Percentiles rank a stretch among this genome's conserved stretches.
These are phyloP conservation scores for Colletotrichum sp. DNA, from an alignment of 2,329 filamentous ascomycete genomes.

Conservation along the genomic window DNA sequence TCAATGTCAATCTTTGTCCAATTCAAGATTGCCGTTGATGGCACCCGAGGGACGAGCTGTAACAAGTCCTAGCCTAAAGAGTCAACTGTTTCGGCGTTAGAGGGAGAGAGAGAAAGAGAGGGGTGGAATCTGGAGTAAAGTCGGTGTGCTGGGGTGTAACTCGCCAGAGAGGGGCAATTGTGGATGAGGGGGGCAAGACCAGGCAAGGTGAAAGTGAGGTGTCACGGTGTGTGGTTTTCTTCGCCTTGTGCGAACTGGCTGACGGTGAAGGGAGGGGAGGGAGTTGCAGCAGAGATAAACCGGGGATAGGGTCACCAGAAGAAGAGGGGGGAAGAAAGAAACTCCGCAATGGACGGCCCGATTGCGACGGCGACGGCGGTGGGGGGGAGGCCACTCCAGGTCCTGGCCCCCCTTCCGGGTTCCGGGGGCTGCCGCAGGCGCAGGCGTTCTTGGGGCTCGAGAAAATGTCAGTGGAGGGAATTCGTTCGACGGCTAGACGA, in stretches of 20 bases:
- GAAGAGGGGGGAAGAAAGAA: not conserved
- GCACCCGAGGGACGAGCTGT: not conserved
- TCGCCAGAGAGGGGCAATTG: not conserved
- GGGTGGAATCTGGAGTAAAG: not conserved
- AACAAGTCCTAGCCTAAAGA: not conserved
- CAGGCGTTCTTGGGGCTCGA: not conserved
- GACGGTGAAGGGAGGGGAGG: not conserved
- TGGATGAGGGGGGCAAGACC: not conserved
- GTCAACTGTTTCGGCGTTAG: not conserved
- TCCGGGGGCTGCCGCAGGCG: not conserved
- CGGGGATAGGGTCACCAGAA: not conserved
- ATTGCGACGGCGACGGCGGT: not conserved
- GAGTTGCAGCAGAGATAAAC: not conserved
- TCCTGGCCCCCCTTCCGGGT: not conserved
- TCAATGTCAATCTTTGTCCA: not conserved
- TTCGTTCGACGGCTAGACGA: not conserved
- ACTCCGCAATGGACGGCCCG: not conserved
- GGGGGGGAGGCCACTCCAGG: not conserved
- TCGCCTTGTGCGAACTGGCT: not conserved
- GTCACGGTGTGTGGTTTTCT: not conserved
- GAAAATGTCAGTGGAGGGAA: constrained; percentile 1
- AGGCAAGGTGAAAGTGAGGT: not conserved
- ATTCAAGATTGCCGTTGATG: not conserved
- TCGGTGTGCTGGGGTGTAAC: not conserved
- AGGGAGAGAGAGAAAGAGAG: not conserved